These are phyloP conservation scores for Medicago truncatula DNA, from an alignment of 306 rosid species.

Conservation along the genomic window MtrunA17r5.0-ANR NC_053044.1:43478001-43478500, in stretches of 20 bases:
- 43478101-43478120: neutral
- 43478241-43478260: neutral
- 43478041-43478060: neutral
- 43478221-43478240: too few species aligned
- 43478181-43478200: neutral
- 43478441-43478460: too few species aligned
- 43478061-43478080: neutral
- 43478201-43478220: too few species aligned
- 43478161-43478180: too few species aligned
- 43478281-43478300: neutral
- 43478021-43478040: neutral
- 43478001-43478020: neutral
- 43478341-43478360: neutral
- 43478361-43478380: neutral
- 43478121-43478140: neutral
- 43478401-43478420: neutral
- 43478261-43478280: conserved; percentile 5
- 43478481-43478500: too few species aligned
- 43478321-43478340: neutral
- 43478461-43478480: too few species aligned
- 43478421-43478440: too few species aligned
- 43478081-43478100: neutral
- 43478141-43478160: neutral
- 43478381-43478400: neutral
- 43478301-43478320: conserved; percentile 13